These are phyloP conservation scores for Ceratocystis albifundus DNA, from an alignment of 2,329 filamentous ascomycete species.

Conservation along the genomic window DNA sequence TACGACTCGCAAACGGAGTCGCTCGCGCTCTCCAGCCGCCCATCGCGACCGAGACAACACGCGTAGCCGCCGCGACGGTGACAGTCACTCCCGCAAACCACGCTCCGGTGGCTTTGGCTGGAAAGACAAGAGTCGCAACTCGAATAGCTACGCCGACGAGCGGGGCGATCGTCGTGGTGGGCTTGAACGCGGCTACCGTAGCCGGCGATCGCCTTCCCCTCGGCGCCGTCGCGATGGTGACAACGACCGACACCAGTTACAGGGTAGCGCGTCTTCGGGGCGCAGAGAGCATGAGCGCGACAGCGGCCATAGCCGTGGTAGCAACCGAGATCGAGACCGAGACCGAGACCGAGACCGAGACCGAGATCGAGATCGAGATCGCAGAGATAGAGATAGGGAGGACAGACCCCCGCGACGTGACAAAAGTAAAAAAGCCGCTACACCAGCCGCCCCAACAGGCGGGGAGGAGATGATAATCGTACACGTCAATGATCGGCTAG, in stretches of 20 bases:
- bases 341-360: not conserved
- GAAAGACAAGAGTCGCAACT: constrained; percentile 41
- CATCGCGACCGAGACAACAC: constrained; percentile 29
- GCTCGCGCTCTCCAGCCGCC: not conserved
- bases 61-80: constrained; percentile 40
- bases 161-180: constrained; percentile 28
- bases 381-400: constrained; percentile 29
- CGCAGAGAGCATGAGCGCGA: constrained; percentile 26
- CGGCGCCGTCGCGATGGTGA: constrained; percentile 2
- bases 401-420: constrained; percentile 26
- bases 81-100: constrained; percentile 26
- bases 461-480: constrained; percentile 85
- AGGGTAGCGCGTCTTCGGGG: too few relatives aligned
- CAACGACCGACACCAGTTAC: constrained; percentile 17
- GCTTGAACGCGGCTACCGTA: constrained; percentile 31
- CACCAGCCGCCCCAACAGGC: constrained; percentile 24
- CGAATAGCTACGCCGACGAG: constrained; percentile 32
- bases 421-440: constrained; percentile 31
- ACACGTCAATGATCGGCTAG: constrained; percentile 85
- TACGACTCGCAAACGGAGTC: not conserved
- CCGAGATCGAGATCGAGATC: constrained; percentile 17
- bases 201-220: constrained; percentile 22
- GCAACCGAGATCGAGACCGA: constrained; percentile 21
- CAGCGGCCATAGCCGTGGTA: constrained; percentile 27
- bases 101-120: constrained; percentile 39